Evolutionary conservation across 306 rosid species (phyloP), one percentile per base, ranked within the genome.

Genomic region (Betula pendula): DNA sequence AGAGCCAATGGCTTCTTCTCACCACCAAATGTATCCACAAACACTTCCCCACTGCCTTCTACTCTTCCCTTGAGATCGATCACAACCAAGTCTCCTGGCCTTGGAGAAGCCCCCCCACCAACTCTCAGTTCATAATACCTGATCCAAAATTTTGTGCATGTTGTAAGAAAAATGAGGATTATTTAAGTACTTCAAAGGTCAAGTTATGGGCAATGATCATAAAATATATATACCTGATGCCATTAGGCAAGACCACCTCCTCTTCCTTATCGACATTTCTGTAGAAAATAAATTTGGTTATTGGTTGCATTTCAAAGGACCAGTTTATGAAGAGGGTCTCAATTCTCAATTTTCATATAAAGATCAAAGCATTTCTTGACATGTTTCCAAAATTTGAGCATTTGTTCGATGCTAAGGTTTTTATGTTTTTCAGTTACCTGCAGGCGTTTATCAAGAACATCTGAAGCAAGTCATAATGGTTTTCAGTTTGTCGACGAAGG

Each of bases 1-100:
- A 95, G 70, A 27, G 97, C 99, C 90, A 95, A 76, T 43, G 97
- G 85, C 82, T 79, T 95, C 79, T 85, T 87, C 13, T 88, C 97
- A 3, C 79, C 78, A 38, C 74, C 97, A 83, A 83, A 89, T 80
- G 99, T 95, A 82, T 92, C 84, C 85, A 90, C 96, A 84, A 92
- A 95, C 71, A 86, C 93, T 75, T 87, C 88, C 43, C 89, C 91
- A 38, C 24, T 90, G 48, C 75, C 85, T 71, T 78, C 75, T 44
- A 86, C 56, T 35, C 84, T 88, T 58, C 98, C 98, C 84, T 75
- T 79, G 19, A 91, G 83, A 73, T 91, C 92, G 29, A 91, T 91
- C 83, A 93, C 98, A 70, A 93, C 92, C 86, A 93, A 78, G 86
- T 91, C 97, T 24, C 96, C 97, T 11, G 84, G 27, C 82, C 92